Percentiles rank a stretch among this genome's conserved stretches.
These are phyloP conservation scores for Ogataea corticis DNA, from an alignment of 805 yeast species.

Conservation along the genomic window DNA sequence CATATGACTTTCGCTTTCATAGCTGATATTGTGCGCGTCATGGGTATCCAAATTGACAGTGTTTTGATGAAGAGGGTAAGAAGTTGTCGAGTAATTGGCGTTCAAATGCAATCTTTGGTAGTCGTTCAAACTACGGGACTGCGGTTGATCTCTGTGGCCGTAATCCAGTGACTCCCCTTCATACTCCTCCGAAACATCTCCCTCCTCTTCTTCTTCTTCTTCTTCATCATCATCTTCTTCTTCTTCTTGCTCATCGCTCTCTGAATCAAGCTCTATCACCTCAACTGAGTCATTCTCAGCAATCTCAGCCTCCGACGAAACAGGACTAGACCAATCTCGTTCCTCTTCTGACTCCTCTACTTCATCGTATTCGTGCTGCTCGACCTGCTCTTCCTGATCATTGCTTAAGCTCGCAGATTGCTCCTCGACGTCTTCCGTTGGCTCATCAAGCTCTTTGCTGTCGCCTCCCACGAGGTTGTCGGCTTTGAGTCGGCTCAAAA, in stretches of 20 bases:
- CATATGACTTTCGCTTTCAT: slow-evolving; percentile 1
- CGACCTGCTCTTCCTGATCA: slow-evolving; percentile 8
- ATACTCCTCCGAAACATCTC: neutral
- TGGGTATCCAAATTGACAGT: neutral
- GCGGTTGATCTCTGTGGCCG: neutral
- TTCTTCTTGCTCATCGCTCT: slow-evolving; percentile 10
- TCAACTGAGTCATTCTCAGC: too few species aligned
- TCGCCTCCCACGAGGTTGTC: slow-evolving; percentile 4
- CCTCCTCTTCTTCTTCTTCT: slow-evolving; percentile 1
- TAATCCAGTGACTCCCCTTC: slow-evolving; percentile 1
- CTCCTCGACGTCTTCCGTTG: too few species aligned
- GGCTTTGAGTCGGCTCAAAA: slow-evolving; percentile 14
- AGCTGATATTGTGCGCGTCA: neutral
- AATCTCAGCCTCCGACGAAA: too few species aligned
- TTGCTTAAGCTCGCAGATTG: too few species aligned
- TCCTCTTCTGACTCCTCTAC: slow-evolving; percentile 5
- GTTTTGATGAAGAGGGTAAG: slow-evolving; percentile 2
- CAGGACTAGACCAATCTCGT: too few species aligned
- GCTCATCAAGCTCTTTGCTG: too few species aligned
- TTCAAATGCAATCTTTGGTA: neutral
- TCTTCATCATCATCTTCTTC: slow-evolving; percentile 14
- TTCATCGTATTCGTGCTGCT: slow-evolving; percentile 9
- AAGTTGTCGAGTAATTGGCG: neutral
- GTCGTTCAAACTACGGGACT: neutral
- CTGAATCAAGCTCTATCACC: too few species aligned